Conservation (phyloP, 2,329 filamentous ascomycete species). For the Golovinomyces cichoracearum region DNA sequence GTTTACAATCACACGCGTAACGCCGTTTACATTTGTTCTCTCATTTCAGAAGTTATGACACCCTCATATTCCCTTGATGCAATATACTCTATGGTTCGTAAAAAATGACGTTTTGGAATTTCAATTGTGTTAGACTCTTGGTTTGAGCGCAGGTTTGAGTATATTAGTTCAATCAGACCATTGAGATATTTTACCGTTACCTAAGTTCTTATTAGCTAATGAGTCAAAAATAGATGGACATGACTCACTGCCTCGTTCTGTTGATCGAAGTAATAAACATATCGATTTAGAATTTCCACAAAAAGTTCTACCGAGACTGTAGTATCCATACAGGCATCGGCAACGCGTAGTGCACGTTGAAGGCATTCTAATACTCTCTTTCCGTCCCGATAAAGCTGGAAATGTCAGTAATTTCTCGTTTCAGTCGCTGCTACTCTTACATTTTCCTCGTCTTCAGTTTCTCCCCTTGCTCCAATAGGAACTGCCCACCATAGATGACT, state of each 20-base stretch:
- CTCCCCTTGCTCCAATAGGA: conserved; percentile 53
- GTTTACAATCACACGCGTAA: neutral
- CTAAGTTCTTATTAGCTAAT: conserved; percentile 15
- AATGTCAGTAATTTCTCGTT: conserved; percentile 8
- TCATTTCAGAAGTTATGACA: conserved; percentile 28
- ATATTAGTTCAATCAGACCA: conserved; percentile 89
- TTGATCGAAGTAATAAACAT: conserved; percentile 98
- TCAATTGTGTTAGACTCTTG: conserved; percentile 62
- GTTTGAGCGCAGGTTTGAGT: conserved; percentile 76
- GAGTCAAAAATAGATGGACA: neutral
- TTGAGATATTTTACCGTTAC: conserved; percentile 95
- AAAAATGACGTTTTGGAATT: conserved; percentile 76
- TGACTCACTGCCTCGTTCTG: conserved; percentile 67
- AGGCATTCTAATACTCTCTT: conserved; percentile 92
- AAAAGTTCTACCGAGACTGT: conserved; percentile 93
- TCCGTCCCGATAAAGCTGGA: conserved; percentile 77
- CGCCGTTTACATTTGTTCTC: conserved; percentile 1
- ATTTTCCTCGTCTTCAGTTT: conserved; percentile 56
- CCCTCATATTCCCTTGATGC: conserved; percentile 77
- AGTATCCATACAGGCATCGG: conserved; percentile 97
- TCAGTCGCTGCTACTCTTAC: conserved; percentile 34
- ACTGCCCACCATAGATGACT: conserved; percentile 97
- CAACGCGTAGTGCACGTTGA: conserved; percentile 80
- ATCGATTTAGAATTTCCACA: conserved; percentile 92
- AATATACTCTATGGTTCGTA: conserved; percentile 86